These are phyloP conservation scores for Cryptosporidium felis DNA, from an alignment of 169 alveolate genomes.

Conservation along the genomic window DNA sequence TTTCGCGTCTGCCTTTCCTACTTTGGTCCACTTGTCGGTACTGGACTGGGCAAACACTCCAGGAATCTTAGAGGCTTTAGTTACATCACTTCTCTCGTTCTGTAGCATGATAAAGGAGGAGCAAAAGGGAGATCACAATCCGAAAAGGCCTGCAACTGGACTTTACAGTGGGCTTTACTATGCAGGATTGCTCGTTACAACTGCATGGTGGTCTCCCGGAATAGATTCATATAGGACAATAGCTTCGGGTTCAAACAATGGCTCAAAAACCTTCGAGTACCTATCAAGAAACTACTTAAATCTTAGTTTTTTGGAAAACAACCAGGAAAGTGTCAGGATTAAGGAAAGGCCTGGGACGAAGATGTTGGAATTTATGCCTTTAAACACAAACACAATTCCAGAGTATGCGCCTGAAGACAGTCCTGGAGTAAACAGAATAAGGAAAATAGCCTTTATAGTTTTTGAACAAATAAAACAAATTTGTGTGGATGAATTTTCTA, in stretches of 20 bases:
- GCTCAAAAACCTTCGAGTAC: slow-evolving; percentile 4
- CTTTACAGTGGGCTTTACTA: slow-evolving; percentile 42
- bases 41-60: slow-evolving; percentile 55
- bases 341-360: neutral
- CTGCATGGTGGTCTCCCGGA: slow-evolving; percentile 72
- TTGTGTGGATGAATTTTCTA: neutral
- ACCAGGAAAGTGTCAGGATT: neutral
- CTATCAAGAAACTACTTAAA: slow-evolving; percentile 11
- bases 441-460: slow-evolving; percentile 2
- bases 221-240: slow-evolving; percentile 34
- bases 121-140: neutral
- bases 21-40: slow-evolving; percentile 23
- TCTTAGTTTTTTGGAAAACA: neutral
- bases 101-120: slow-evolving; percentile 3
- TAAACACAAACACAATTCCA: slow-evolving; percentile 49
- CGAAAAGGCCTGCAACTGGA: neutral
- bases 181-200: slow-evolving; percentile 11
- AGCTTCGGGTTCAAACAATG: neutral
- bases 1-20: slow-evolving; percentile 40
- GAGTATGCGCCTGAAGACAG: slow-evolving; percentile 20
- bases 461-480: neutral
- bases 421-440: slow-evolving; percentile 22
- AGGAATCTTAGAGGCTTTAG: slow-evolving; percentile 17
- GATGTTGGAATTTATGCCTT: neutral
- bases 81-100: slow-evolving; percentile 27